A percentile compares a stretch with the other conserved stretches of the same genome.
phyloP scores from a whole-genome alignment of 2,329 filamentous ascomycete genomes.

The Arthrinium puccinioides region DNA sequence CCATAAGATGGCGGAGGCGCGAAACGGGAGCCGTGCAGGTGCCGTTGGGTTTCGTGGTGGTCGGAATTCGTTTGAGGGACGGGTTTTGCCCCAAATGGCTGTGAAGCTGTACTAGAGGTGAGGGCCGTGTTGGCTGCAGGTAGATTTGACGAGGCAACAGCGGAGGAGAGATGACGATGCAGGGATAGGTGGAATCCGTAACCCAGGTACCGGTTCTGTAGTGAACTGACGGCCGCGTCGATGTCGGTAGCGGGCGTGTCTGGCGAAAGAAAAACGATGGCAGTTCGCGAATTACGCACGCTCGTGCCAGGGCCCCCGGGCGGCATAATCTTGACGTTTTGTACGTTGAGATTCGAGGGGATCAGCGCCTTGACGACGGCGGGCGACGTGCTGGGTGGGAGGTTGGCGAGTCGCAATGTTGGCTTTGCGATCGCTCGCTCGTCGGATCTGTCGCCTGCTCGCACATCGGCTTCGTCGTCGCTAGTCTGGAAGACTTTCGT shows the following conservation, averaged over 20 bases:
- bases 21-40: conserved; percentile 51
- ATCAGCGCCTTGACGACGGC: conserved; percentile 53
- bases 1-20: conserved; percentile 70
- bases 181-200: conserved; percentile 76
- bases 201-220: conserved; percentile 81
- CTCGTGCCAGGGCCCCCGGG: conserved; percentile 38
- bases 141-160: conserved; percentile 43
- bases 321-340: conserved; percentile 65
- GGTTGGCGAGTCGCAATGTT: conserved; percentile 52
- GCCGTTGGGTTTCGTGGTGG: conserved; percentile 21
- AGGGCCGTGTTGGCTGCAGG: conserved; percentile 10
- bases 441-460: conserved; percentile 39
- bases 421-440: conserved; percentile 56
- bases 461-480: conserved; percentile 45
- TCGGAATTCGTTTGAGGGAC: conserved; percentile 38
- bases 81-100: conserved; percentile 73
- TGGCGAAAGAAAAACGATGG: conserved; percentile 73
- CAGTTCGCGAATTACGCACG: conserved; percentile 66
- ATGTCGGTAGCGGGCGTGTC: conserved; percentile 80
- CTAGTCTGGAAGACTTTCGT: conserved; percentile 68
- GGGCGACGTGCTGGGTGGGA: conserved; percentile 54
- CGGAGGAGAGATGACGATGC: conserved; percentile 76
- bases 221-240: conserved; percentile 65
- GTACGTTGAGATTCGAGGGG: conserved; percentile 54
- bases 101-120: conserved; percentile 39